Percentiles rank a stretch among this genome's conserved stretches.
These are phyloP conservation scores for Colletotrichum sp. DNA, from an alignment of 2,329 filamentous ascomycete species.

Conservation along the genomic window DNA sequence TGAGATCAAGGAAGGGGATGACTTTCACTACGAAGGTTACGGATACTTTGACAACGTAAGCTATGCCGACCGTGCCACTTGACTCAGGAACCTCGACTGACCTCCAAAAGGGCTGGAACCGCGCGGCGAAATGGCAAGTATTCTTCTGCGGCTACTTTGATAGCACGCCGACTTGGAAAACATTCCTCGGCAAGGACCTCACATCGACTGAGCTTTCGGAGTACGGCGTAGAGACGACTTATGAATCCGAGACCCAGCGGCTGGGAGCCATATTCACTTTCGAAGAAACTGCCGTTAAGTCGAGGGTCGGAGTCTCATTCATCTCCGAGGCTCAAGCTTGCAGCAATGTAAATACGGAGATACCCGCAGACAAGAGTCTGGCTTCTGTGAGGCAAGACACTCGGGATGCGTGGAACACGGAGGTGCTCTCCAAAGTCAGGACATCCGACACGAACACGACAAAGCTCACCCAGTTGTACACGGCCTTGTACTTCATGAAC, in stretches of 20 bases:
- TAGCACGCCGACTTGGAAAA: constrained; percentile 44
- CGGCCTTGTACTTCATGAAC: constrained; percentile 72
- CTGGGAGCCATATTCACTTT: constrained; percentile 62
- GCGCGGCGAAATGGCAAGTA: constrained; percentile 64
- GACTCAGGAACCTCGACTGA: background rate
- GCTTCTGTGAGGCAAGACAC: constrained; percentile 48
- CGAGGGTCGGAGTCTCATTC: constrained; percentile 70
- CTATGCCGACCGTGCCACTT: background rate
- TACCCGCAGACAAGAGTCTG: constrained; percentile 49
- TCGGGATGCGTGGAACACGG: constrained; percentile 60
- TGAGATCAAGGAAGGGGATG: constrained; percentile 47
- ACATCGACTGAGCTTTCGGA: constrained; percentile 31
- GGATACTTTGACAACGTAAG: constrained; percentile 67
- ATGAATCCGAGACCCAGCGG: constrained; percentile 39
- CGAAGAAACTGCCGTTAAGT: constrained; percentile 46
- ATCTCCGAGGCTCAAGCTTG: constrained; percentile 68
- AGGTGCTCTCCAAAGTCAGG: constrained; percentile 67
- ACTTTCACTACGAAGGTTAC: constrained; percentile 58
- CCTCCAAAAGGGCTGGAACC: constrained; percentile 60
- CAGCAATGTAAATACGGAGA: constrained; percentile 59
- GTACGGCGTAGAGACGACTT: constrained; percentile 33
- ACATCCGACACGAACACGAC: constrained; percentile 59
- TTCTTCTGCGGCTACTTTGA: constrained; percentile 69
- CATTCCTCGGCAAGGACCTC: constrained; percentile 43
- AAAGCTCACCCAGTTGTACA: constrained; percentile 67